These are phyloP conservation scores for Trametes cingulata DNA, from an alignment of 768 basidiomycete genomes.

Conservation along the genomic window DNA sequence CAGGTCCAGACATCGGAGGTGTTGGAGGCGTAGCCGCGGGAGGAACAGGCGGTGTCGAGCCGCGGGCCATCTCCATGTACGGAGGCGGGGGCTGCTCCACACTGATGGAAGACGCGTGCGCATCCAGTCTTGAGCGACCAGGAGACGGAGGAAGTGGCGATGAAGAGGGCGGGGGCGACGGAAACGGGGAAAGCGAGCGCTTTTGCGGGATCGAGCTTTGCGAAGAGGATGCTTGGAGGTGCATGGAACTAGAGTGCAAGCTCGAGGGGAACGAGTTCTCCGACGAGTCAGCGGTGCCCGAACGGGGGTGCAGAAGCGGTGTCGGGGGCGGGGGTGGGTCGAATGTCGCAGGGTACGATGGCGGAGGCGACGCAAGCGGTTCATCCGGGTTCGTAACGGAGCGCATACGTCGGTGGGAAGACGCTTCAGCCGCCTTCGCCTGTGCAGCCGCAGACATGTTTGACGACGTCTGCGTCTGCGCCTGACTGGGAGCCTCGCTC, in stretches of 20 bases:
- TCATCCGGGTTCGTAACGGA: constrained; percentile 21
- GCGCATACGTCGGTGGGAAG: constrained; percentile 16
- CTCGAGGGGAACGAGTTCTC: constrained; percentile 11
- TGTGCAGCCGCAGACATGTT: constrained; percentile 3
- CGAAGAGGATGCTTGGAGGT: constrained; percentile 8
- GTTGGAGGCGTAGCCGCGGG: not conserved
- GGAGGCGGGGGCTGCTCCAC: constrained; percentile 25
- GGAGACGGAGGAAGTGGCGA: constrained; percentile 9
- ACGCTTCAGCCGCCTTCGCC: constrained; percentile 16
- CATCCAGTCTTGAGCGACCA: constrained; percentile 19
- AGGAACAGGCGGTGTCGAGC: constrained; percentile 8
- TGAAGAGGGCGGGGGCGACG: constrained; percentile 19
- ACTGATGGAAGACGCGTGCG: constrained; percentile 19
- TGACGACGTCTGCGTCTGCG: not conserved
- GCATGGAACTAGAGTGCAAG: not conserved
- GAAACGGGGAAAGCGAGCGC: constrained; percentile 18
- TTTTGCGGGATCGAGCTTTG: constrained; percentile 15
- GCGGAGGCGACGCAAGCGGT: constrained; percentile 18
- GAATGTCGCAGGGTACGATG: constrained; percentile 11
- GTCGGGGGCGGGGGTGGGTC: constrained; percentile 6
- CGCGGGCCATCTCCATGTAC: constrained; percentile 16
- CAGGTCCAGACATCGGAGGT: not conserved
- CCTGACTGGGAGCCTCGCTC: constrained; percentile 4
- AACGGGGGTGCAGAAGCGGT: not conserved
- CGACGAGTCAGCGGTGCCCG: constrained; percentile 10